Evolutionary conservation across 169 alveolate genomes (phyloP).

Genomic region (Eimeria praecox): DNA sequence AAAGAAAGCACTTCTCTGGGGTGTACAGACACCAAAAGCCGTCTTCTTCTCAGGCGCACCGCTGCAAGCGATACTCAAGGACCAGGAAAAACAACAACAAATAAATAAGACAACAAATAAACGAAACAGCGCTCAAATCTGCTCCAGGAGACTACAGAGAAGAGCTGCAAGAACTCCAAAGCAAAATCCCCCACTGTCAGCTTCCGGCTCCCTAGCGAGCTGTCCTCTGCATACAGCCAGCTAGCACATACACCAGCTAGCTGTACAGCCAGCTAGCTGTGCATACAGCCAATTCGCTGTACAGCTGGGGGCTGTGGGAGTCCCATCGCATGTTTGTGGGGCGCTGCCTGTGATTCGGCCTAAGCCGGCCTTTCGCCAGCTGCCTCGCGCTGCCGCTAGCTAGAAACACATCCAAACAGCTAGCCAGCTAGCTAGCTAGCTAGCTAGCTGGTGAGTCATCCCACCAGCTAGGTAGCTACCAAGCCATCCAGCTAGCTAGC

Average conservation of each 20-base stretch:
- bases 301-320: neutral
- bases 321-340: neutral
- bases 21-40: neutral
- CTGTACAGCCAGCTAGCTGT: neutral
- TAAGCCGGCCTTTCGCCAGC: neutral
- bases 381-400: neutral
- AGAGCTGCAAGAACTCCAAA: neutral
- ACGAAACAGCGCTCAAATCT: neutral
- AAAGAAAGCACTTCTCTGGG: too few relatives aligned
- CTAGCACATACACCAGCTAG: neutral
- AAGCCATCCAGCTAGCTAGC: neutral
- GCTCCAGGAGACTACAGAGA: neutral
- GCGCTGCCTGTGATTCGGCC: neutral
- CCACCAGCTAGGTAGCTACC: constrained; percentile 14
- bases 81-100: neutral
- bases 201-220: neutral
- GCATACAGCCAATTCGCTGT: neutral
- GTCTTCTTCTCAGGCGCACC: neutral
- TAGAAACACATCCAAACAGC: too few relatives aligned
- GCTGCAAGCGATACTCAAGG: neutral
- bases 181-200: neutral
- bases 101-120: too few relatives aligned
- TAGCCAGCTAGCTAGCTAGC: neutral
- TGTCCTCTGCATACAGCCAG: neutral
- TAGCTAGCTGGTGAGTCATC: too few relatives aligned